Base-by-base conservation (phyloP, 768 basidiomycete species). In the Phaffia tasmanica region DNA sequence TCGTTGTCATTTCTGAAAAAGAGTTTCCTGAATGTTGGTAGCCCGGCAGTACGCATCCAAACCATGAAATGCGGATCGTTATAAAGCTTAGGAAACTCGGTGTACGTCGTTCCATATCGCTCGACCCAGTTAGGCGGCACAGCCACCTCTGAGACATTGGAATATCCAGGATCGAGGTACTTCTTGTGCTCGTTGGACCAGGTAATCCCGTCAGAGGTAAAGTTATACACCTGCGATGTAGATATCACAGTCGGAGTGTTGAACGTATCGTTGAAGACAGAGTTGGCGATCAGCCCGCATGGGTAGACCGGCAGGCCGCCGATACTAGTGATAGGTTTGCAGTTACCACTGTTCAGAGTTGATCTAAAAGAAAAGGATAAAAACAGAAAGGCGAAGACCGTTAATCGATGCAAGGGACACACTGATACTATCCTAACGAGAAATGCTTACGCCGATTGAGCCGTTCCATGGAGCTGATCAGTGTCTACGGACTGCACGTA, bases 11-110 rank as follows among this genome's bases (percentile, higher is more conserved):
- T 98, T 70, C 94, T 81, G 19, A 87, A 92, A 73, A 87, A 97
- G 25, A 99, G 79, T 78, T 99, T 98, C 42, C 90, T 85, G 76
- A 99, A 99, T 7, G 94, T 97, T 11, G 95, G 95, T 57, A 98
- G 77, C 16, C 94, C 95, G 0, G 95, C 90, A 1, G 93, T 95
- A 67, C 94, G 84, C 95, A 99, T 99, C 95, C 95, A 99, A 74
- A 94, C 93, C 77, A 98, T 94, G 80, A 99, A 98, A 72, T 88
- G 92, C 76, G 97, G 88, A 73, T 98, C 86, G 1, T 71, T 70
- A 62, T 80, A 78, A 47, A 98, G 79, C 73, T 95, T 79, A 1
- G 91, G 93, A 23, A 86, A 53, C 32, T 64, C 49, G 3, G 83
- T 84, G 77, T 95, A 97, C 64, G 82, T 82, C 69, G 86, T 75